These are phyloP conservation scores for Sclerotinia trifoliorum DNA, from an alignment of 2,329 filamentous ascomycete species.

Conservation along the genomic window DNA sequence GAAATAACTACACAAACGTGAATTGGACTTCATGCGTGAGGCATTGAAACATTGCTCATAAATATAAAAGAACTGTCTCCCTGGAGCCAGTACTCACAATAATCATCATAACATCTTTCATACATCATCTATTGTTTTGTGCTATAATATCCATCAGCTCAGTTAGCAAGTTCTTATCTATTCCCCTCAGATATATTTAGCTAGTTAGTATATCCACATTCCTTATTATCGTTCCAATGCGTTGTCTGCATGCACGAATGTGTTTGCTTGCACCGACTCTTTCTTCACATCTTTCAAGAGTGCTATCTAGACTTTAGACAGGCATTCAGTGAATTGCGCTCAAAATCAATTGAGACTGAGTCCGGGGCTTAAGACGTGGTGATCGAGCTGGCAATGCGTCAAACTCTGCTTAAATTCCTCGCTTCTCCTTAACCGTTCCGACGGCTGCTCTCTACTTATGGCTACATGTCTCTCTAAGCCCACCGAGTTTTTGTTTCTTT, in stretches of 20 bases:
- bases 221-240: neutral
- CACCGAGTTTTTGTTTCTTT: neutral
- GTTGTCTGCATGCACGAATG: neutral
- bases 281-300: neutral
- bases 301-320: neutral
- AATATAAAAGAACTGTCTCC: constrained; percentile 19
- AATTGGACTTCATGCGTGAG: constrained; percentile 10
- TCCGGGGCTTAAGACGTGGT: neutral
- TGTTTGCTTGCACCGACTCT: neutral
- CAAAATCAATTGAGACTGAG: neutral
- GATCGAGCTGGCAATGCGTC: constrained; percentile 15
- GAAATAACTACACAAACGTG: constrained; percentile 13
- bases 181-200: neutral
- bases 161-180: neutral
- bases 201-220: constrained; percentile 7
- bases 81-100: constrained; percentile 9
- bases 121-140: neutral
- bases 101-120: neutral
- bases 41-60: constrained; percentile 1
- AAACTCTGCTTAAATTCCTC: neutral
- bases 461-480: neutral
- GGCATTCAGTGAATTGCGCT: neutral
- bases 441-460: neutral
- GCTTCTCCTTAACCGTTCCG: neutral
- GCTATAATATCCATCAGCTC: neutral